Conservation (phyloP, 2,329 filamentous ascomycete species). For the Clonostachys byssicola region DNA sequence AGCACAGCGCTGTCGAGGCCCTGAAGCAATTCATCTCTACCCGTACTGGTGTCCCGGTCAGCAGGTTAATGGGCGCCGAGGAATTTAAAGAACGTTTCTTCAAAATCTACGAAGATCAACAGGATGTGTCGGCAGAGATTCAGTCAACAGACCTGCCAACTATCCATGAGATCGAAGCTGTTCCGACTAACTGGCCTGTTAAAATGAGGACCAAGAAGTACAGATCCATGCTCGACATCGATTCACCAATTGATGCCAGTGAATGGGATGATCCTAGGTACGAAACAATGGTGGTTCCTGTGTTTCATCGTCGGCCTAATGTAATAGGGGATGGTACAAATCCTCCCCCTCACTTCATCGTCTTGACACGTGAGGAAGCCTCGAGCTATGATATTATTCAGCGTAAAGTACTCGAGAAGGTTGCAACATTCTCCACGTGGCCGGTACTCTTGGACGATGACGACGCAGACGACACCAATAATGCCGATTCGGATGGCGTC, state of each 20-base stretch:
- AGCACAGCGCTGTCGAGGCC: conserved; percentile 63
- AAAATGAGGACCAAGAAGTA: conserved; percentile 41
- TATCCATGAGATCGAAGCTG: conserved; percentile 71
- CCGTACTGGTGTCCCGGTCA: conserved; percentile 58
- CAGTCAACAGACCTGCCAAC: conserved; percentile 60
- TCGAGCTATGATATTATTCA: conserved; percentile 65
- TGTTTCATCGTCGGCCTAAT: conserved; percentile 55
- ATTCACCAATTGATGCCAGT: conserved; percentile 33
- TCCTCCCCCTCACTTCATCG: conserved; percentile 64
- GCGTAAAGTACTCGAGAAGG: conserved; percentile 73
- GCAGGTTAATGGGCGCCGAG: conserved; percentile 74
- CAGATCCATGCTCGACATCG: conserved; percentile 45
- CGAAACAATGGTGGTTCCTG: conserved; percentile 66
- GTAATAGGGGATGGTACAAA: conserved; percentile 22
- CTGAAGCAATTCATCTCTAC: conserved; percentile 69
- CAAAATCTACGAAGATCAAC: conserved; percentile 72
- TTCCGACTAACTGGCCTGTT: conserved; percentile 73
- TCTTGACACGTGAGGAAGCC: conserved; percentile 70
- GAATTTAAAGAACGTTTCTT: conserved; percentile 83
- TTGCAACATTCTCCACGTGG: conserved; percentile 73
- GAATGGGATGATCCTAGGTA: conserved; percentile 59
- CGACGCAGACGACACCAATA: conserved; percentile 41
- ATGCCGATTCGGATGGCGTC: conserved; percentile 63
- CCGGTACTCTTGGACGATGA: conserved; percentile 31
- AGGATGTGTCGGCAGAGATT: conserved; percentile 70